Evolutionary conservation across 2,329 filamentous ascomycete genomes (phyloP), one percentile per base, ranked within the genome.

Genomic region (Aspergillus amoenus): DNA sequence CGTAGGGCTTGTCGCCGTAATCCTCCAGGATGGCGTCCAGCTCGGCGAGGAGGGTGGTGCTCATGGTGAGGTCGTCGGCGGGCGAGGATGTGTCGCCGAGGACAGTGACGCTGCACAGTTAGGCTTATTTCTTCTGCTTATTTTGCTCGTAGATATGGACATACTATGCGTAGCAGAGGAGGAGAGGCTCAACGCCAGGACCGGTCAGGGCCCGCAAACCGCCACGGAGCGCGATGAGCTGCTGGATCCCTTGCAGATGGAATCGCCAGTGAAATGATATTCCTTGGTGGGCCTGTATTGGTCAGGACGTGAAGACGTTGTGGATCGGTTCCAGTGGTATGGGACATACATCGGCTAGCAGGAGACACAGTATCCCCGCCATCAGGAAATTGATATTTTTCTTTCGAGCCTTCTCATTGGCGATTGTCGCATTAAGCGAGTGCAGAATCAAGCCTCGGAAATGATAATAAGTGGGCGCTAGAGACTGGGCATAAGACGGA

Each of bases 1-100:
- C 51, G 37, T 55, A 63, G 8, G 43, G 34, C 15, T 37, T 34
- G n/a, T 24, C 32, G n/a, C 57, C 59, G 58, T 67, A 70, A 1
- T 63, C 24, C 3, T 68, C 24, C 12, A 70, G 12, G 1, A 73
- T 59, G 27, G 64, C 56, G 6, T 70, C 63, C 9, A 72, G 50
- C 2, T 69, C 61, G 2, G 68, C 65, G 13, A 70, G 48, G 37
- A 71, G 67, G 5, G 52, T 52, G 5, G 49, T 55, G 0, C 67
- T 60, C 39, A 67, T 67, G 7, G 63, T 32, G 15, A 76, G 61
- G 43, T 73, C 61, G 18, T 66, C 62, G 22, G 73, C 67, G 4
- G 74, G 73, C 1, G 68, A 72, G 2, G 74, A 72, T 2, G 74
- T 77, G 50, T 78, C 73, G 2, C 66, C 70, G 5, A 75, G 66